Base-by-base conservation (phyloP, 75 land plant species). In the Sequoia sempervirens region DNA sequence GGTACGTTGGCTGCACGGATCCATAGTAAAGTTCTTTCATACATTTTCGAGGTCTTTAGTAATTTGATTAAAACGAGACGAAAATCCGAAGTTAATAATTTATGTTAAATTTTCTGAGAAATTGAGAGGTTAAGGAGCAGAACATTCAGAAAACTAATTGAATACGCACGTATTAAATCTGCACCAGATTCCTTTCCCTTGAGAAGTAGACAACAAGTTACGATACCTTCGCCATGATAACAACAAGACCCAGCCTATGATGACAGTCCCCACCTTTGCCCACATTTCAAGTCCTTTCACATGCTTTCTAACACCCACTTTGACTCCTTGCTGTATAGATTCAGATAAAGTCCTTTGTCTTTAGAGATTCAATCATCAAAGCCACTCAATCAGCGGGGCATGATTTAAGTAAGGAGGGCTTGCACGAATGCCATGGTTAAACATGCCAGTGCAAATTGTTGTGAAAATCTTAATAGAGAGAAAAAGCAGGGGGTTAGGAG, bases 261-360 rank as follows among this genome's bases (percentile, higher is more conserved):
- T 70, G 73, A 70, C 73, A 30, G 36, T 32, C 73, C 36, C 36
- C 73, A 70, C 32, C 68, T 30, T 70, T 70, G 8, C 73, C 36
- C 73, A 32, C 73, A 70, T 70, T 11, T 8, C 73, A 11, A 70
- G 36, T 8, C 73, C 32, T 32, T 70, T 70, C 73, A 70, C 73
- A 70, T 70, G 73, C 32, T 70, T 32, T 70, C 36, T 30, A 28
- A 13, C 36, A 13, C 36, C 36, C 73, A 70, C 73, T 70, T 70
- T 30, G 73, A 70, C 73, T 23, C 30, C 32, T 2, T 32, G 12
- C 73, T 2, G 73, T 70, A 1, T 32, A 70, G 73, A 70, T 70
- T 70, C 73, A 70, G 15, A 32, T 70, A 70, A 70, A 70, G 73
- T 70, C 73, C 3, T 70, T 32, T 70, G 73, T 37, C 73, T 70